These are phyloP conservation scores for Dothideomycetes sp. DNA, from an alignment of 2,329 filamentous ascomycete genomes.

Conservation along the genomic window DNA sequence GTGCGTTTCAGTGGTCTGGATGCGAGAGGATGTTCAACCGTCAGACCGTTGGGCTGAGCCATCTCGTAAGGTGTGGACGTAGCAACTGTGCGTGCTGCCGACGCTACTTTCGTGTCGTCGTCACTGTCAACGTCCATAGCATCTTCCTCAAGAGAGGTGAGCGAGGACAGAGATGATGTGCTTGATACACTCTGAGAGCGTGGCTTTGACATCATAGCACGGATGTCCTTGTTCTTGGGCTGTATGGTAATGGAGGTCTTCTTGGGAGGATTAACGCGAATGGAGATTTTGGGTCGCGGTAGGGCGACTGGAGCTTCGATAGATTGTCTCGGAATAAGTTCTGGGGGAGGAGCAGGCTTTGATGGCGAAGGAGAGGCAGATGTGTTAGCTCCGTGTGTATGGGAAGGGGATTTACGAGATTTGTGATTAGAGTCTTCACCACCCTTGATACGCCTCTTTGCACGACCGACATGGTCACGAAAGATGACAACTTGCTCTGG, in stretches of 20 bases:
- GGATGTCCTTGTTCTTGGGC: too few species aligned
- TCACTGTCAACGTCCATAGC: constrained; percentile 12
- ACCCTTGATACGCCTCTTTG: constrained; percentile 28
- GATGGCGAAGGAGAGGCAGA: constrained; percentile 15
- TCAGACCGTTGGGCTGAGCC: not conserved
- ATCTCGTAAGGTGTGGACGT: too few species aligned
- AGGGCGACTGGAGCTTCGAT: constrained; percentile 16
- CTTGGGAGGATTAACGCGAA: constrained; percentile 6
- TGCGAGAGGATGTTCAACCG: not conserved
- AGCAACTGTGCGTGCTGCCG: not conserved
- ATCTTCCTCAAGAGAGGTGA: constrained; percentile 20
- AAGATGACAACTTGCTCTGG: constrained; percentile 29
- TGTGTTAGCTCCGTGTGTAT: constrained; percentile 16
- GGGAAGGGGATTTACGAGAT: constrained; percentile 24
- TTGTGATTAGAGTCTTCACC: constrained; percentile 16
- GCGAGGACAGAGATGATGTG: constrained; percentile 24
- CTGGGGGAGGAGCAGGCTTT: constrained; percentile 7
- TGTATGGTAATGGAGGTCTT: too few species aligned
- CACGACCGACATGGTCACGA: constrained; percentile 29
- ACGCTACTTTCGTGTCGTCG: not conserved
- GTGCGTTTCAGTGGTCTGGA: constrained; percentile 20
- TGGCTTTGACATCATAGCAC: constrained; percentile 2
- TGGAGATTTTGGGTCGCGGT: constrained; percentile 18
- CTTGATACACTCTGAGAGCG: constrained; percentile 19
- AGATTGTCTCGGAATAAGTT: constrained; percentile 14